Evolutionary conservation across 768 basidiomycete genomes (phyloP).

Genomic region (Tricholoma hemisulphureum): DNA sequence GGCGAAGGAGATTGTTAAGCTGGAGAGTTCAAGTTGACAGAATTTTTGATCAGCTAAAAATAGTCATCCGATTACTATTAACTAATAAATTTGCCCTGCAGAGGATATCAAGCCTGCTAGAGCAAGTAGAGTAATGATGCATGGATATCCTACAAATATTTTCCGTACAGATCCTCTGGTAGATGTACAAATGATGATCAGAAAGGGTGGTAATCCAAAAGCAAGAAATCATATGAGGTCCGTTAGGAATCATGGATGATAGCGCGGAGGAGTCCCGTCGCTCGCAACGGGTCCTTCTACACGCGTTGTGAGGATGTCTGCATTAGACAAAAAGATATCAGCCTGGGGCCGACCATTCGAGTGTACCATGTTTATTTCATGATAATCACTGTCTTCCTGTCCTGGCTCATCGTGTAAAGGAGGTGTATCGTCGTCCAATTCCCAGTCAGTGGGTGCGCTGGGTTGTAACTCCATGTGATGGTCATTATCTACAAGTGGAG

Average conservation of each 20-base stretch:
- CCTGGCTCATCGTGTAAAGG: not conserved
- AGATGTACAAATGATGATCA: not conserved
- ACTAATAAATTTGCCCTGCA: no score
- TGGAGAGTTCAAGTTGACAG: not conserved
- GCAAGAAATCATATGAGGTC: constrained; percentile 9
- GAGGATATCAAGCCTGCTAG: not conserved
- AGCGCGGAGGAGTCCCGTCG: constrained; percentile 20
- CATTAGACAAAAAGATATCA: not conserved
- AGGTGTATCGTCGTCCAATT: not conserved
- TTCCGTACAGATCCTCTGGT: not conserved
- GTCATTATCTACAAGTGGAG: constrained; percentile 17
- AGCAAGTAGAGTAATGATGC: not conserved
- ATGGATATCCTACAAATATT: constrained; percentile 1
- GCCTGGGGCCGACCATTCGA: not conserved
- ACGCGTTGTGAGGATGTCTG: not conserved
- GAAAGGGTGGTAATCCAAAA: constrained; percentile 2
- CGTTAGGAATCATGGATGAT: constrained; percentile 16
- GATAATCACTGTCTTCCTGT: not conserved
- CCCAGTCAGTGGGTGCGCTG: constrained; percentile 11
- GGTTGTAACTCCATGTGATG: constrained; percentile 11
- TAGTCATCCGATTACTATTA: no score
- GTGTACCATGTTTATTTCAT: constrained; percentile 3
- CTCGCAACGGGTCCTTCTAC: constrained; percentile 20
- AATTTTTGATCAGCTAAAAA: not conserved
- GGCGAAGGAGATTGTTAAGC: not conserved